Evolutionary conservation across 176 grass and related monocot genomes (phyloP), one percentile per base, ranked within the genome.

Genomic region (Oryza punctata): DNA sequence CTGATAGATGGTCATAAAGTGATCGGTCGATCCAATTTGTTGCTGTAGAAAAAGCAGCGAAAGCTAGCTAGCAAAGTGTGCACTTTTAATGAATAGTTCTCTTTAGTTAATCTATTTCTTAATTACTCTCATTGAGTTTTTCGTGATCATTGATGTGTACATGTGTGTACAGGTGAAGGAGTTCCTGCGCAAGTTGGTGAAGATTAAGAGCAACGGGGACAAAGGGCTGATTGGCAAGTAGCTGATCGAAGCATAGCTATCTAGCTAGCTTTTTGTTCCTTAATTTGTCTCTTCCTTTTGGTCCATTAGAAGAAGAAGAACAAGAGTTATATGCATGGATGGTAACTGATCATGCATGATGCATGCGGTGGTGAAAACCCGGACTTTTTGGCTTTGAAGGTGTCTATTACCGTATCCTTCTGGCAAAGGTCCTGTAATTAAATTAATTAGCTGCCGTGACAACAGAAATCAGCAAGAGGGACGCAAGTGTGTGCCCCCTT

Each of bases 171-270:
- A 89, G 87, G 87, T 89, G 1, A 85, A 76, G 54, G 87, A 89
- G 41, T 85, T 89, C 52, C 71, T 89, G 59, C 8, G 50, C 66
- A 81, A 76, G 77, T 65, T 89, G 82, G 87, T 69, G 81, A 80
- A 75, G 25, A 7, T 8, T 54, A 69, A 69, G 59, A 21, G 69
- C 69, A 82, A 47, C 60, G 75, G 43, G 43, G 41, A 23, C 23
- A 13, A 74, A 15, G 75, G 71, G 71, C 24, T 75, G 26, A 11
- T 61, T 67, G 10, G 32, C 12, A 33, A 65, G 19, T 71, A 15
- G 69, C 19, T 74, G 57, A 11, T 61, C 57, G 30, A 28, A 75
- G 29, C 44, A 52, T 47, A 57, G 52, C 52, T 57, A 50, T 3
- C 45, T 84, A 81, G 32, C 43, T 67, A 38, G 43, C 45, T 59